Evolutionary conservation across 805 yeast genomes (phyloP).

Genomic region (Kazachstania africana): DNA sequence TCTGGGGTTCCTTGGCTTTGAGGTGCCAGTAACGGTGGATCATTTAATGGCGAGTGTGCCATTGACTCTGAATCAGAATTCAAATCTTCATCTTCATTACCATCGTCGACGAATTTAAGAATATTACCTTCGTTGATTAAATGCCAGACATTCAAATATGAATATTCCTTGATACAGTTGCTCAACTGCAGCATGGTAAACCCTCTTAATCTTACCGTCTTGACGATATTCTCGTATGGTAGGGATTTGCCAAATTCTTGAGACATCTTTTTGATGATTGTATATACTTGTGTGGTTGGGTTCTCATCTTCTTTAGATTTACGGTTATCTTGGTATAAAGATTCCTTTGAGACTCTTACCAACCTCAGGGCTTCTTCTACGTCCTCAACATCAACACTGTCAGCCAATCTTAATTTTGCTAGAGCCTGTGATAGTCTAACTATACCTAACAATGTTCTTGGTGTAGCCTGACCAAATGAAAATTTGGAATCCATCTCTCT

Average conservation of each 20-base stretch:
- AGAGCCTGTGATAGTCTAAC: constrained; percentile 89
- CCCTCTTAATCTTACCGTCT: constrained; percentile 66
- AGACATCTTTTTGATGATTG: constrained; percentile 53
- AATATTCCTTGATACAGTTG: constrained; percentile 66
- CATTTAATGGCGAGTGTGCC: neutral
- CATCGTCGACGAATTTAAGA: constrained; percentile 44
- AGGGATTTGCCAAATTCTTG: constrained; percentile 25
- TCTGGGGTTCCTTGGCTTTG: too few species aligned
- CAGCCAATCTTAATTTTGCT: constrained; percentile 77
- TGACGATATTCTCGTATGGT: constrained; percentile 40
- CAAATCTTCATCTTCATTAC: constrained; percentile 1
- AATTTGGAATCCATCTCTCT: constrained; percentile 59
- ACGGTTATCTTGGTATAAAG: constrained; percentile 48
- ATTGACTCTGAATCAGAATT: too few species aligned
- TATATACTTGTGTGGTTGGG: constrained; percentile 56
- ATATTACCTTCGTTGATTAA: constrained; percentile 57
- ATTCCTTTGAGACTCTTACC: constrained; percentile 74
- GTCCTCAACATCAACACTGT: constrained; percentile 60
- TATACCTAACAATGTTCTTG: constrained; percentile 86
- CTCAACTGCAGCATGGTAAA: constrained; percentile 70
- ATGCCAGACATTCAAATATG: constrained; percentile 64
- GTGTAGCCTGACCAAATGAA: constrained; percentile 86
- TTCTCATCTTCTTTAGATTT: constrained; percentile 49
- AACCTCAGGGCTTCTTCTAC: constrained; percentile 93
- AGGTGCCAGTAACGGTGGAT: neutral